Evolutionary conservation across 352 stramenopile species (phyloP).

Genomic region (Phytopythium boreale): DNA sequence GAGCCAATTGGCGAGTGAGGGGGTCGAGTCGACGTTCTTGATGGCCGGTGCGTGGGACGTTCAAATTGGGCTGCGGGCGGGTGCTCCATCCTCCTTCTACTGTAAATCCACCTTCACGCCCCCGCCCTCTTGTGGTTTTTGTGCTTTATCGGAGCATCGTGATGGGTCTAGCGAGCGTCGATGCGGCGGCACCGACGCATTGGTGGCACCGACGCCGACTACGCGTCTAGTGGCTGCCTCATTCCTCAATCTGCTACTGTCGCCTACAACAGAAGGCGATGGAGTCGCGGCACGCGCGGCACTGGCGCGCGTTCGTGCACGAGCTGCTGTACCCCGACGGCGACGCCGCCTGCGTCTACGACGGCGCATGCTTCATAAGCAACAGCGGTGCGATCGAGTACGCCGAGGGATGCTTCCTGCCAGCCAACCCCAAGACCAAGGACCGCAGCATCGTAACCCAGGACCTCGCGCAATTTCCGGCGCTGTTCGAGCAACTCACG

Average conservation of each 20-base stretch:
- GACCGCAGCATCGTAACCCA: background rate
- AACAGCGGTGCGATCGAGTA: constrained; percentile 35
- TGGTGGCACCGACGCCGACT: background rate
- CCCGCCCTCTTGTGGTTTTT: too few relatives aligned
- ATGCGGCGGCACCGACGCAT: too few relatives aligned
- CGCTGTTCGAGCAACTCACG: constrained; percentile 45
- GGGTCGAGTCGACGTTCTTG: background rate
- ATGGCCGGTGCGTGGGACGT: background rate
- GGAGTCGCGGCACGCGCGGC: constrained; percentile 37
- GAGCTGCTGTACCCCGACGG: constrained; percentile 19
- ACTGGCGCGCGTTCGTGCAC: constrained; percentile 41
- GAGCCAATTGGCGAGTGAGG: background rate
- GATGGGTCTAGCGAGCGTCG: too few relatives aligned
- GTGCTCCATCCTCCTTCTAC: background rate
- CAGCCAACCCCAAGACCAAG: constrained; percentile 6
- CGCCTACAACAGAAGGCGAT: too few relatives aligned
- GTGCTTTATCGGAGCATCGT: too few relatives aligned
- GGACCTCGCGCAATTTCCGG: constrained; percentile 16
- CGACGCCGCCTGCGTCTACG: constrained; percentile 18
- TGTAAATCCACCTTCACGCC: background rate
- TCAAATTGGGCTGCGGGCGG: too few relatives aligned
- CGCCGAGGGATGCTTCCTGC: constrained; percentile 40
- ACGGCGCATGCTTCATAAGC: constrained; percentile 47
- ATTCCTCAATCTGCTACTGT: background rate
- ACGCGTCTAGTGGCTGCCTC: background rate